Percentiles rank a stretch among this genome's conserved stretches.
Evolutionary conservation across 2,329 filamentous ascomycete genomes (phyloP).

Genomic region (Neonectria hederae): DNA sequence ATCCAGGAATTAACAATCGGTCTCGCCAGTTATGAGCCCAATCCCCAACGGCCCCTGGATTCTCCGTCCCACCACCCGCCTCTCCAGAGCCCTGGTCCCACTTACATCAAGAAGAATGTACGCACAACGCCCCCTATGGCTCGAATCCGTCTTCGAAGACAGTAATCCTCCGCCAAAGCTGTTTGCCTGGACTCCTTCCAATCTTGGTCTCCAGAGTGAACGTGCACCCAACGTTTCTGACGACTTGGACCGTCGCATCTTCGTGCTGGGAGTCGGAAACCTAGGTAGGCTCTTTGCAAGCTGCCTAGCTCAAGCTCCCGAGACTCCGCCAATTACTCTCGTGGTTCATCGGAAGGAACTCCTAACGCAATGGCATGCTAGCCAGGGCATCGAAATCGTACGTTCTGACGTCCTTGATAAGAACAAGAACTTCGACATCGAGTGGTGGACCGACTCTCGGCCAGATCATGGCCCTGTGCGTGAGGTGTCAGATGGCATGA

Average conservation of each 20-base stretch:
- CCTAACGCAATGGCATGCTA: conserved; percentile 57
- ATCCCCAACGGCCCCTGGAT: conserved; percentile 1
- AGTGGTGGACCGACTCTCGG: conserved; percentile 62
- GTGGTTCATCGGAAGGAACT: conserved; percentile 73
- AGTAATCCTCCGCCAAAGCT: conserved; percentile 44
- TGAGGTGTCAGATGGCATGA: conserved; percentile 51
- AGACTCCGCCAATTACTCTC: conserved; percentile 79
- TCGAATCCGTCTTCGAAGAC: conserved; percentile 43
- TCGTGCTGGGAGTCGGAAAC: conserved; percentile 84
- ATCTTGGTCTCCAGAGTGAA: conserved; percentile 33
- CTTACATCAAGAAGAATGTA: conserved; percentile 33
- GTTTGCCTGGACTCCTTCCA: conserved; percentile 49
- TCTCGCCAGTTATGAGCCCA: conserved; percentile 4
- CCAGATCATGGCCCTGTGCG: conserved; percentile 49
- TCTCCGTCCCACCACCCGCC: not conserved
- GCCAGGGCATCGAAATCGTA: conserved; percentile 57
- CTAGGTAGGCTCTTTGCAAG: conserved; percentile 83
- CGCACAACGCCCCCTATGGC: conserved; percentile 47
- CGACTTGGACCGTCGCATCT: conserved; percentile 62
- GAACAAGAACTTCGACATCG: conserved; percentile 57
- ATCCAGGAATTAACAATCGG: no score
- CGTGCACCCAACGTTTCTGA: conserved; percentile 3
- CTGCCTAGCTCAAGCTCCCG: conserved; percentile 67
- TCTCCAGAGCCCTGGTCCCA: not conserved
- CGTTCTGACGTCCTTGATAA: conserved; percentile 45